These are phyloP conservation scores for Periconia macrospinosa DNA, from an alignment of 2,329 filamentous ascomycete genomes.

Conservation along the genomic window DNA sequence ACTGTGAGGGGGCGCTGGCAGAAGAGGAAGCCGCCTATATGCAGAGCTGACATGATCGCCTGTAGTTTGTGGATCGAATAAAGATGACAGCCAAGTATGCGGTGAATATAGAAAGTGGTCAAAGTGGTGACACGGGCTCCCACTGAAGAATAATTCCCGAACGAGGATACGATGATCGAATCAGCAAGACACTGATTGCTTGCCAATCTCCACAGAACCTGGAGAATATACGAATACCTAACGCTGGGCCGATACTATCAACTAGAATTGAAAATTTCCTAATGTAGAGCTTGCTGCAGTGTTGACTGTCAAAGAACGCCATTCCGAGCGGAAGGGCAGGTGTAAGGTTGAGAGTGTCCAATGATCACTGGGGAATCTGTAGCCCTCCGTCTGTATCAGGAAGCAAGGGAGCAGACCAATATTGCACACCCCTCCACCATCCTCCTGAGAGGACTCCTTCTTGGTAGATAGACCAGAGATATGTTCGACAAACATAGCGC, in stretches of 20 bases:
- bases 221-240: conserved; percentile 3
- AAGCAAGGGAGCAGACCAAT: conserved; percentile 24
- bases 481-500: conserved; percentile 3
- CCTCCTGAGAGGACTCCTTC: too few species aligned
- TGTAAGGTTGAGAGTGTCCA: conserved; percentile 17
- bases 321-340: conserved; percentile 25
- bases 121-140: conserved; percentile 10
- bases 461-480: too few species aligned
- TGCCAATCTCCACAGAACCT: conserved; percentile 2
- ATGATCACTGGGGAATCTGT: not conserved
- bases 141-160: conserved; percentile 10
- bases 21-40: conserved; percentile 9
- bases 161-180: not conserved
- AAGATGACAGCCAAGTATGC: conserved; percentile 7
- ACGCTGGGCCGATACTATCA: not conserved
- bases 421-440: not conserved
- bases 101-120: conserved; percentile 1
- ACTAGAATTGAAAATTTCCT: conserved; percentile 10
- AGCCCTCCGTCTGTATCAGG: conserved; percentile 6
- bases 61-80: not conserved
- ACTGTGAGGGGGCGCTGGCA: not conserved
- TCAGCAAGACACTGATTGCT: not conserved
- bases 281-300: conserved; percentile 23
- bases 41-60: not conserved
- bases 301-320: conserved; percentile 13